Evolutionary conservation across 306 rosid genomes (phyloP).

Genomic region (Trichosanthes truncata): DNA sequence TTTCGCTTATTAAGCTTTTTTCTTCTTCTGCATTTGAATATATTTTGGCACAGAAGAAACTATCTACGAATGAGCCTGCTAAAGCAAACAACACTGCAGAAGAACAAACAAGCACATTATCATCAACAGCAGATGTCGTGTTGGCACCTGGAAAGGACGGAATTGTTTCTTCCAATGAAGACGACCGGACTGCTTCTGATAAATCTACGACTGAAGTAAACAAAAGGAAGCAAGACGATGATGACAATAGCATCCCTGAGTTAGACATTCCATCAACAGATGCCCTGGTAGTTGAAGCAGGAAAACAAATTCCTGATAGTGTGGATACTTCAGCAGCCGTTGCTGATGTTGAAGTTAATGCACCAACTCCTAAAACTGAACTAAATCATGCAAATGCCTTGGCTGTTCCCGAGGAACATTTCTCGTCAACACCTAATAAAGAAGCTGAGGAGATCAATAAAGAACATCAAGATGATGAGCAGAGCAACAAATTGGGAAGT

Average conservation of each 20-base stretch:
- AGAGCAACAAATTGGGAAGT: slow-evolving; percentile 28
- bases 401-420: slow-evolving; percentile 35
- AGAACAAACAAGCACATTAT: slow-evolving; percentile 31
- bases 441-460: slow-evolving; percentile 30
- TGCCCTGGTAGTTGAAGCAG: slow-evolving; percentile 26
- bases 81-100: slow-evolving; percentile 18
- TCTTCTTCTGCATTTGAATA: slow-evolving; percentile 5
- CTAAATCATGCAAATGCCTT: slow-evolving; percentile 28
- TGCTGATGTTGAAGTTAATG: slow-evolving; percentile 29
- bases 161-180: slow-evolving; percentile 27
- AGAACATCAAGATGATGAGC: slow-evolving; percentile 31
- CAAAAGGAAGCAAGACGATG: slow-evolving; percentile 25
- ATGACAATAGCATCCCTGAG: slow-evolving; percentile 22
- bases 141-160: slow-evolving; percentile 29
- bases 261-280: slow-evolving; percentile 26
- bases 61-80: slow-evolving; percentile 18
- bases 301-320: slow-evolving; percentile 27
- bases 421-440: slow-evolving; percentile 18
- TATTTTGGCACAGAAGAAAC: slow-evolving; percentile 48
- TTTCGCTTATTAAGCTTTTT: slow-evolving; percentile 10
- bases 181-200: slow-evolving; percentile 26
- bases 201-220: slow-evolving; percentile 24
- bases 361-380: slow-evolving; percentile 35
- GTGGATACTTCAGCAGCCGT: slow-evolving; percentile 24
- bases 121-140: slow-evolving; percentile 23